Evolutionary conservation across 176 grass and related monocot genomes (phyloP).

Genomic region (Zizania latifolia): DNA sequence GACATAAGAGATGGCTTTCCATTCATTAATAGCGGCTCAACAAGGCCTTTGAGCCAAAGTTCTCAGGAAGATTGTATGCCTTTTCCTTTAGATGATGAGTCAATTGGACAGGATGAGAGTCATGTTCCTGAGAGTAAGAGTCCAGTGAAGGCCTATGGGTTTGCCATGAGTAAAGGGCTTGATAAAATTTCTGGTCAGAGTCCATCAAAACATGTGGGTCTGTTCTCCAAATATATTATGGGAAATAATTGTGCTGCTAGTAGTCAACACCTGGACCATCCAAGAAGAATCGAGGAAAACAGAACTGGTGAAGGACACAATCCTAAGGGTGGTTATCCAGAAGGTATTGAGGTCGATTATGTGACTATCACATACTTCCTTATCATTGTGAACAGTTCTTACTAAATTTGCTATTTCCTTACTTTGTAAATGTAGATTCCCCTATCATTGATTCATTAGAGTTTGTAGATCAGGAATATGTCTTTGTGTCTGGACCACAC

Average conservation of each 20-base stretch:
- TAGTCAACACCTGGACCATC: conserved; percentile 35
- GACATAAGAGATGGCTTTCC: conserved; percentile 50
- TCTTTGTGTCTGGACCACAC: conserved; percentile 71
- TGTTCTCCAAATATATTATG: conserved; percentile 61
- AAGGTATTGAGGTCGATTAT: conserved; percentile 47
- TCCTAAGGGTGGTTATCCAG: conserved; percentile 27
- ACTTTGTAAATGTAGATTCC: conserved; percentile 64
- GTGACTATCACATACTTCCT: conserved; percentile 36
- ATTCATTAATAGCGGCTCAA: conserved; percentile 40
- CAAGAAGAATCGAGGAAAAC: conserved; percentile 43
- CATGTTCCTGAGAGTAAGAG: conserved; percentile 38
- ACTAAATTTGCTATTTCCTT: conserved; percentile 42
- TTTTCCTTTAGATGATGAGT: conserved; percentile 73
- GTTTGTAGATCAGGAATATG: conserved; percentile 97
- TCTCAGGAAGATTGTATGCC: conserved; percentile 89
- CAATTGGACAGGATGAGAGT: conserved; percentile 55
- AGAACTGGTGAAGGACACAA: conserved; percentile 26
- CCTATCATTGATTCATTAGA: conserved; percentile 79
- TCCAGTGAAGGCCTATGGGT: conserved; percentile 46
- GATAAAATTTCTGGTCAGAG: conserved; percentile 48
- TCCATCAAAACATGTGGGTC: conserved; percentile 54
- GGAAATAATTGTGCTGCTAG: conserved; percentile 33
- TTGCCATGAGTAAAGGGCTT: conserved; percentile 33
- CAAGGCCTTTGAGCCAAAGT: conserved; percentile 50
- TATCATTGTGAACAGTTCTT: conserved; percentile 15